Base-by-base conservation (phyloP, 164 flowering plant genomes). In the Annona cherimola region DNA sequence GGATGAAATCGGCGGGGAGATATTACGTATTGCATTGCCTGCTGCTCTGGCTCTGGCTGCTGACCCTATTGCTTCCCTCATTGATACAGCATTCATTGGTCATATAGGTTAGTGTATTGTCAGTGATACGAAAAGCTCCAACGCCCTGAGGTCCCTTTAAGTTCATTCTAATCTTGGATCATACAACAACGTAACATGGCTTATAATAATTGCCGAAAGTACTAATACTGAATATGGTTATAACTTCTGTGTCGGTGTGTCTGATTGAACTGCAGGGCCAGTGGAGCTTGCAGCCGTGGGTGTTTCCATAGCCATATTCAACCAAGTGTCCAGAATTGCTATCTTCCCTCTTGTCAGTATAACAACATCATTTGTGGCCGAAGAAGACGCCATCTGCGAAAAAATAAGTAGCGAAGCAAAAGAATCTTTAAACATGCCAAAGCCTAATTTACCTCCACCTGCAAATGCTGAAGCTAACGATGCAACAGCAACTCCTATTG, bases 81-180 rank as follows among this genome's bases (percentile, higher is more conserved):
- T 92, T 64, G 96, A 92, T 74, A 92, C 93, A 6, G 93, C 98
- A 43, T 93, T 93, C 77, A 87, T 93, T 41, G 98, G 96, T 66
- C 92, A 83, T 61, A 85, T 92, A 78, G 93, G 97, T 89, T 74
- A 9, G 55, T 75, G 50, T n/a, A 26, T 26, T 26, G 35, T 26
- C 35, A 26, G 35, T 26, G 35, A 26, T 26, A 26, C 35, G 35
- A 26, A 26, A 26, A 26, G 35, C 35, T 26, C 35, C 35, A 26
- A 26, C 35, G 35, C 35, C 35, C 35, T 26, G 35, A 26, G 35
- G 35, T 26, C 35, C 35, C 35, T 26, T 26, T 26, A 26, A 26
- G 35, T 26, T 26, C 35, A 26, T 26, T 26, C 35, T 26, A 26
- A 26, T 26, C 35, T 26, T 26, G 35, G 35, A 26, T 26, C 35